These are phyloP conservation scores for Gossypium aridum DNA, from an alignment of 441 rosid genomes.

Conservation along the genomic window DNA sequence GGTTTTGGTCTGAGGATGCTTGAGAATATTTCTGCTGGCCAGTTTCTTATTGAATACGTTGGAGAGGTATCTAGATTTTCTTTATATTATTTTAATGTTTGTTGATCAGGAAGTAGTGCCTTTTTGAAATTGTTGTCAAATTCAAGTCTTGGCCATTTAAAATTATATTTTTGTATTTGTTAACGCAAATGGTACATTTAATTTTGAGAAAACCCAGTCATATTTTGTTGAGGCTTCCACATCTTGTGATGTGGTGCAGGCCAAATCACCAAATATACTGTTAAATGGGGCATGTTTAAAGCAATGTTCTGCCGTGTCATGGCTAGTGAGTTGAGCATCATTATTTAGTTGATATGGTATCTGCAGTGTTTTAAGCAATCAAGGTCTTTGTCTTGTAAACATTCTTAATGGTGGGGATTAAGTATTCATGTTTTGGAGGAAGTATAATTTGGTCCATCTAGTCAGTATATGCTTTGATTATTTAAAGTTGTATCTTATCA, in stretches of 20 bases:
- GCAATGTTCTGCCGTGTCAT: not conserved
- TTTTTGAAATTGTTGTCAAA: not conserved
- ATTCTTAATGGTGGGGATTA: slow-evolving; percentile 3
- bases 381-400: not conserved
- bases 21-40: slow-evolving; percentile 64
- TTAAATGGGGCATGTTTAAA: not conserved
- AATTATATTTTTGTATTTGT: not conserved
- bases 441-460: not conserved
- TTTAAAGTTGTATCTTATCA: not conserved
- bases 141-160: not conserved
- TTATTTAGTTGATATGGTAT: not conserved
- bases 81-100: not conserved
- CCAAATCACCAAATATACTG: not conserved
- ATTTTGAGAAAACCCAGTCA: not conserved
- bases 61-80: slow-evolving; percentile 68
- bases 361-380: not conserved
- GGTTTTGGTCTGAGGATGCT: slow-evolving; percentile 86
- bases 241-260: not conserved
- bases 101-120: not conserved
- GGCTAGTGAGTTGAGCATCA: not conserved
- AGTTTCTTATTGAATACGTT: slow-evolving; percentile 91
- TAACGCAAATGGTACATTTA: not conserved
- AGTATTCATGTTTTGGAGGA: not conserved
- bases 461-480: not conserved
- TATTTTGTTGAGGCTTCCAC: slow-evolving; percentile 1